Base-by-base conservation (phyloP, 2,329 filamentous ascomycete genomes). In the Trichoderma sp. region DNA sequence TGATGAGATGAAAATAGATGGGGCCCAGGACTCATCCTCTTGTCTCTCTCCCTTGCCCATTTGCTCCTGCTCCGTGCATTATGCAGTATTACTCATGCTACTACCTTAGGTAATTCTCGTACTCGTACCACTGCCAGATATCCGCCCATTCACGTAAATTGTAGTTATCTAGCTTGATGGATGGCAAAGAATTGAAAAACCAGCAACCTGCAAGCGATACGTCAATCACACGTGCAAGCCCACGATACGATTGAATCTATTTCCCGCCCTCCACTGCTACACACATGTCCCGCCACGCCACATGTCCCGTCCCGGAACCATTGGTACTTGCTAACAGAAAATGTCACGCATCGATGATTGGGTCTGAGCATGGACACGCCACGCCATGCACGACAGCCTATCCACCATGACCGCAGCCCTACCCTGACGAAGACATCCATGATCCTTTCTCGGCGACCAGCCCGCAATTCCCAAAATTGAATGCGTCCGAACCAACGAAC, bases 311-410 rank as follows among this genome's bases (percentile, higher is more conserved):
- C n/a, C 47, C 39, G 15, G 15, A 43, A 23, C 20, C 5, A 23
- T 53, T 23, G 47, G 43, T 20, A 8, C 43, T 50, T 23, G n/a
- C 47, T 53, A 23, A 53, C 47, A 23, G 12, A 43, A 53, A 13
- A 68, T 68, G 65, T 59, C 65, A 59, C 65, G 65, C 65, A 68
- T 68, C 65, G 23, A 68, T 59, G 34, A 68, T 68, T 59, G 57
- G 57, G 28, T 34, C 58, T 68, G 66, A 28, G 55, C 66, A 30
- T 68, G 53, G 64, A 61, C 67, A 62, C 67, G 67, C 67, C 39
- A 68, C 34, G 66, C 66, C 57, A 69, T 69, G 67, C 67, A 69
- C 67, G 67, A 69, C 67, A 69, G 67, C 67, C 67, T 61, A 39
- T 53, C 66, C 57, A 23, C 30, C 57, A 50, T 28, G 36, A 47